phyloP scores from a whole-genome alignment of 2,329 filamentous ascomycete genomes.

The Alternaria gansuensis region DNA sequence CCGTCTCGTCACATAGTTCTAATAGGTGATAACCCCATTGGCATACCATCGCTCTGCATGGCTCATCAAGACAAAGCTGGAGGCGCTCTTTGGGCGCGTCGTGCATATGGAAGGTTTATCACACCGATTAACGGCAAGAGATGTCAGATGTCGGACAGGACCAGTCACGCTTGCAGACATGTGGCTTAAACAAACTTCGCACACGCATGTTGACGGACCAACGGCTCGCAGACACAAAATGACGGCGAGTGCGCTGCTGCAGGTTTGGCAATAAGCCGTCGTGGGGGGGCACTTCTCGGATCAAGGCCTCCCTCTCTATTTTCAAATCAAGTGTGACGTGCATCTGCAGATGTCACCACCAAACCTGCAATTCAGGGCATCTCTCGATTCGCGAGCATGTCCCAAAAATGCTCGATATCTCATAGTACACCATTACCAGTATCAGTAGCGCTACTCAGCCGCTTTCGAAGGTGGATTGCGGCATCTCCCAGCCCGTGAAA shows the following conservation, averaged over 20 bases:
- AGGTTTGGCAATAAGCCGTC: constrained; percentile 7
- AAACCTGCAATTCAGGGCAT: constrained; percentile 2
- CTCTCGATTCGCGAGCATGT: constrained; percentile 1
- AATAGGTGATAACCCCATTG: neutral
- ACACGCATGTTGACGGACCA: constrained; percentile 9
- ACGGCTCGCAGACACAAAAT: constrained; percentile 12
- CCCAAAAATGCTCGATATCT: neutral
- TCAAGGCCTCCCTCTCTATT: constrained; percentile 1
- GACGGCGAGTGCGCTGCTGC: neutral
- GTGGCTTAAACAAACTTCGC: constrained; percentile 10
- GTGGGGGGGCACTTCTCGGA: neutral
- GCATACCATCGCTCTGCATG: constrained; percentile 9
- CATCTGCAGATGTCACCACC: constrained; percentile 10
- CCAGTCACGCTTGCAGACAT: constrained; percentile 3
- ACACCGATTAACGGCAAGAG: constrained; percentile 13
- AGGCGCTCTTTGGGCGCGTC: constrained; percentile 1
- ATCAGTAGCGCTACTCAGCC: constrained; percentile 7
- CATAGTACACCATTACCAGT: constrained; percentile 3
- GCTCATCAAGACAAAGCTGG: constrained; percentile 11
- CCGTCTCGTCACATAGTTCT: neutral
- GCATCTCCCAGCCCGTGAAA: constrained; percentile 10
- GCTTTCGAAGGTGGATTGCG: constrained; percentile 8
- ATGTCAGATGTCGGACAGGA: constrained; percentile 15
- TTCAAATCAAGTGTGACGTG: constrained; percentile 3
- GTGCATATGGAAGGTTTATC: constrained; percentile 12